Evolutionary conservation across 2,329 filamentous ascomycete genomes (phyloP).

Genomic region (Diaporthe caulivora): DNA sequence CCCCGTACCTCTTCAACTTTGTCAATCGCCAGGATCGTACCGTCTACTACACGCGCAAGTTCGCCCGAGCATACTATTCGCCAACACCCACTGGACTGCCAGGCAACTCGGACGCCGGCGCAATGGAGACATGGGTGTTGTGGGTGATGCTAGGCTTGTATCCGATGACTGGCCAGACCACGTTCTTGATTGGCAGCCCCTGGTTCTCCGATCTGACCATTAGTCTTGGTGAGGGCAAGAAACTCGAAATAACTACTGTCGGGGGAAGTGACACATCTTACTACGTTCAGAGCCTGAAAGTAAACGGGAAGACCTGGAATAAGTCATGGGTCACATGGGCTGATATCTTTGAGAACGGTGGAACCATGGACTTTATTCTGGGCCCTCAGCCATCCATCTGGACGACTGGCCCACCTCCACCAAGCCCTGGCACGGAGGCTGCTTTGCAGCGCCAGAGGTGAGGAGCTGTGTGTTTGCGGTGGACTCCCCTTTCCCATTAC

Average conservation of each 20-base stretch:
- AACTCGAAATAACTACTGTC: constrained; percentile 65
- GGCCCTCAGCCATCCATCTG: constrained; percentile 65
- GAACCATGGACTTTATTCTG: constrained; percentile 74
- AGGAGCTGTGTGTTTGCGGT: neutral
- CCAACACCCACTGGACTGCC: constrained; percentile 69
- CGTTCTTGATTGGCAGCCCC: constrained; percentile 74
- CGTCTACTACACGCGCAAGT: constrained; percentile 68
- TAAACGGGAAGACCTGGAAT: constrained; percentile 74
- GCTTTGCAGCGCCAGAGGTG: constrained; percentile 14
- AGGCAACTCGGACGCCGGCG: constrained; percentile 78
- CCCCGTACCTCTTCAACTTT: constrained; percentile 78
- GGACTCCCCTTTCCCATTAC: too few relatives aligned
- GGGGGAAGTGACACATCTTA: constrained; percentile 59
- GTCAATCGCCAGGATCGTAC: constrained; percentile 72
- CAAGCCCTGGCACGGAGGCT: constrained; percentile 64
- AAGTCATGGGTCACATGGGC: constrained; percentile 76
- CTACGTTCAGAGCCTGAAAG: constrained; percentile 75
- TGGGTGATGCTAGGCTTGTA: constrained; percentile 79
- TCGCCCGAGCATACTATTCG: constrained; percentile 72
- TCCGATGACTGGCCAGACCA: constrained; percentile 76
- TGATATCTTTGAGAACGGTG: constrained; percentile 74
- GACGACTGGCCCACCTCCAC: constrained; percentile 71
- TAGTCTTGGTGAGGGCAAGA: constrained; percentile 63
- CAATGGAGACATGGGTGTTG: constrained; percentile 78
- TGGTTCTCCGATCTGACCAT: constrained; percentile 73